Evolutionary conservation across 306 rosid genomes (phyloP).

Genomic region (Corylus heterophylla): DNA sequence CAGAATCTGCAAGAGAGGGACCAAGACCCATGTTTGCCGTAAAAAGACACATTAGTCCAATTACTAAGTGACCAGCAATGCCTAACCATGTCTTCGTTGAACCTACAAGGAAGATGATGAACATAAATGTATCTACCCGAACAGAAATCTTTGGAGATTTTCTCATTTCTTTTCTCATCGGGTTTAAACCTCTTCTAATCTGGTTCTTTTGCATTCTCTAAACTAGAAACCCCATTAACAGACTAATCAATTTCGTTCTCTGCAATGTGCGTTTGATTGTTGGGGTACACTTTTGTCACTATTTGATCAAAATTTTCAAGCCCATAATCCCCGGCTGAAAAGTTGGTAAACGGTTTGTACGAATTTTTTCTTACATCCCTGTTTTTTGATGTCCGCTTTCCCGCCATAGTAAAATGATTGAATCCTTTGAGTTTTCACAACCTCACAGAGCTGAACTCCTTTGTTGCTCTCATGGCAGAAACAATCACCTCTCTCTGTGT

Average conservation of each 20-base stretch:
- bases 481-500: no score
- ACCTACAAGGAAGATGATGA: slow-evolving; percentile 37
- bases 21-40: slow-evolving; percentile 43
- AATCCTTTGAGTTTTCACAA: no score
- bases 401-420: no score
- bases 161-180: neutral
- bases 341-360: slow-evolving; percentile 9
- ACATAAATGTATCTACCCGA: slow-evolving; percentile 39
- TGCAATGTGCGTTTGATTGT: neutral
- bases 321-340: neutral
- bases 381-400: neutral
- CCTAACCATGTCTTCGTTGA: slow-evolving; percentile 35
- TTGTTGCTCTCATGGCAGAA: no score
- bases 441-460: no score
- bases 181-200: neutral
- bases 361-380: neutral
- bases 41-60: slow-evolving; percentile 41
- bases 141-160: slow-evolving; percentile 19
- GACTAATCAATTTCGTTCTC: neutral
- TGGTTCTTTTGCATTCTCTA: slow-evolving; percentile 1
- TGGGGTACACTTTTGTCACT: neutral
- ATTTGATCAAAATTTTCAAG: neutral
- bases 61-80: slow-evolving; percentile 34
- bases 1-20: slow-evolving; percentile 22
- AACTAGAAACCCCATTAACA: neutral